Base-by-base conservation (phyloP, 495 filamentous ascomycete species). In the Aspergillus wentii region DNA sequence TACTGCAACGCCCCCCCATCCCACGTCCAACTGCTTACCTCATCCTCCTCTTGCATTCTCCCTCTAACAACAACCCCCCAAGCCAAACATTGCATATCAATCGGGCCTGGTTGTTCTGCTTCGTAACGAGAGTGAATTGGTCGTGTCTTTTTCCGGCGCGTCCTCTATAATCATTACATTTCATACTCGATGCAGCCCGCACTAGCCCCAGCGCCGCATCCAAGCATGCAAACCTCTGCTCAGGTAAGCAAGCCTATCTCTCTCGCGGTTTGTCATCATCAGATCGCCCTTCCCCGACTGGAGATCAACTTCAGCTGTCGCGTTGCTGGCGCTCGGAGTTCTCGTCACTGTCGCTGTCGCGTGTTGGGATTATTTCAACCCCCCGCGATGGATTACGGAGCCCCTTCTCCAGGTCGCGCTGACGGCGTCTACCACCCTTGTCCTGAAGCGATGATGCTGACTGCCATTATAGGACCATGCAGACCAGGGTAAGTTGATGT, bases 191-290 rank as follows among this genome's bases (percentile, higher is more conserved):
- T 77, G 74, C 74, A 77, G 57, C 71, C 72, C 43, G 62, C 67
- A 54, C 57, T 77, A 56, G 72, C 72, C 35, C 72, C 72, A 64
- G 72, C 72, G 51, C 74, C 72, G 54, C 73, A 75, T 63, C 71
- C 70, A 56, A 68, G 57, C 52, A 73, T 74, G 70, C 73, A 75
- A 57, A 59, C 62, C 48, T 55, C 66, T 59, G 66, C 64, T 66
- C 72, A 74, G 65, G 74, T 77, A 75, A 69, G 74, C 64, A 58
- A 44, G 38, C 49, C 41, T 41, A 48, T 54, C 46, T 42, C 41
- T 42, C 46, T 59, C 48, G 49, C 48, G 48, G 58, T 65, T 69
- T 67, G 65, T n/a, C n/a, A n/a, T 67, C 63, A 68, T 69, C 63
- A 68, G 52, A 64, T 65, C 54, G 46, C 40, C 48, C 32, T 50